phyloP scores from a whole-genome alignment of 2,329 filamentous ascomycete species.

The Cladosporium sp. region DNA sequence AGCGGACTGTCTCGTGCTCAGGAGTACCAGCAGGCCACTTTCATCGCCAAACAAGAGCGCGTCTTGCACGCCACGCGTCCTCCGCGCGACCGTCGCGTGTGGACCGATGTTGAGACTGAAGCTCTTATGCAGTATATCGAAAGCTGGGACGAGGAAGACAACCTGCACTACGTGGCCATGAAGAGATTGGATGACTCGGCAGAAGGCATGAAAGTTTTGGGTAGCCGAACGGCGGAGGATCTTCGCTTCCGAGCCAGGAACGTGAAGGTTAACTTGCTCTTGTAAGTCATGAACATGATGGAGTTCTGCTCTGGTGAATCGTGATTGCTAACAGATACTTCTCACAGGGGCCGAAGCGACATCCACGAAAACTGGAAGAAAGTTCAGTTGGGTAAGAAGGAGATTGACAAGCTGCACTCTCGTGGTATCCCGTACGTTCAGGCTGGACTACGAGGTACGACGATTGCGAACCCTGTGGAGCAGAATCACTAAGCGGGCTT shows the following conservation, averaged over 20 bases:
- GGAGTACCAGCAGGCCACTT: conserved; percentile 20
- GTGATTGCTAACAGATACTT: not conserved
- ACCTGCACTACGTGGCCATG: conserved; percentile 46
- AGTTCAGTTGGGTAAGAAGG: conserved; percentile 40
- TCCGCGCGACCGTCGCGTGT: conserved; percentile 16
- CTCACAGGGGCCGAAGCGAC: conserved; percentile 25
- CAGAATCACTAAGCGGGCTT: not conserved
- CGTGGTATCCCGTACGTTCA: conserved; percentile 28
- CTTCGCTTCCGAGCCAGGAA: conserved; percentile 46
- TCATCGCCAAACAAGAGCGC: conserved; percentile 20
- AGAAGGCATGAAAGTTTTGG: conserved; percentile 25
- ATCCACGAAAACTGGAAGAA: conserved; percentile 42
- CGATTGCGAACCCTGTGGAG: not conserved
- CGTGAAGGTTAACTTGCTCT: conserved; percentile 44
- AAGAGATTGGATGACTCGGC: conserved; percentile 29
- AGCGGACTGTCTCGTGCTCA: not conserved
- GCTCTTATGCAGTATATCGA: conserved; percentile 47
- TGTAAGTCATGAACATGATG: conserved; percentile 32
- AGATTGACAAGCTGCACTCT: conserved; percentile 30
- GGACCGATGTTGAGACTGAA: conserved; percentile 33
- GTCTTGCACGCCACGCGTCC: conserved; percentile 10
- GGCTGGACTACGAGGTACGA: conserved; percentile 11
- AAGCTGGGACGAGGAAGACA: conserved; percentile 36
- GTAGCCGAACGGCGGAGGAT: conserved; percentile 47
- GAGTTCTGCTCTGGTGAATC: too few species aligned